Conservation (phyloP, 768 basidiomycete genomes). For the Amylocystis lapponica region DNA sequence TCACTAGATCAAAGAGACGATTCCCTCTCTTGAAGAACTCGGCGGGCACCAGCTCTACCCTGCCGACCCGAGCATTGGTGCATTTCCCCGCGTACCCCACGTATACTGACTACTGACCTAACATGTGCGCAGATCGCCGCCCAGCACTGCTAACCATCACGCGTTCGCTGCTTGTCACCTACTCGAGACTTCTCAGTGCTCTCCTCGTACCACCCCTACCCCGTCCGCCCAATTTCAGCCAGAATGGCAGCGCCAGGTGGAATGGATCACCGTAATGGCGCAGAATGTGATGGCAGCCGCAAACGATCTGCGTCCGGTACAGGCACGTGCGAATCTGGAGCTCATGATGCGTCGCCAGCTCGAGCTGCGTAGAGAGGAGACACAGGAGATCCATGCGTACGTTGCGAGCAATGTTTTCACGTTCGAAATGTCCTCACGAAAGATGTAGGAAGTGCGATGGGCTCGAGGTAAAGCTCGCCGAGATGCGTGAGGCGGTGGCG, state of each 20-base stretch:
- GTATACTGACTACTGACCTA: background rate
- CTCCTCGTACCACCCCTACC: constrained; percentile 62
- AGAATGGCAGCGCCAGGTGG: constrained; percentile 70
- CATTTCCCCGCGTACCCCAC: constrained; percentile 12
- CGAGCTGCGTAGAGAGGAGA: constrained; percentile 68
- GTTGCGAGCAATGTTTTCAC: no score
- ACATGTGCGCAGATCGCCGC: constrained; percentile 53
- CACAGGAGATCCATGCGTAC: constrained; percentile 61
- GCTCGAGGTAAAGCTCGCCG: constrained; percentile 56
- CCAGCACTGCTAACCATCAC: constrained; percentile 68
- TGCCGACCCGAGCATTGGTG: constrained; percentile 62
- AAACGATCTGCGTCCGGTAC: constrained; percentile 85
- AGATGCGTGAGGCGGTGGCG: constrained; percentile 34
- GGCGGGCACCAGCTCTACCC: constrained; percentile 83
- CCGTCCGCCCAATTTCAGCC: constrained; percentile 41
- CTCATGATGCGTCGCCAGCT: constrained; percentile 77
- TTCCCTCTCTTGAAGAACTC: constrained; percentile 74
- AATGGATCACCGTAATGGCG: constrained; percentile 76
- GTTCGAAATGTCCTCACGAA: background rate
- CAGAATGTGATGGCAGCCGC: constrained; percentile 89
- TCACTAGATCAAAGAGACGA: constrained; percentile 70
- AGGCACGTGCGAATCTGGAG: constrained; percentile 81
- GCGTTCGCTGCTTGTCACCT: constrained; percentile 73
- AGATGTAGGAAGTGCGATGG: constrained; percentile 65
- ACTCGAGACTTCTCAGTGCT: constrained; percentile 66